Conservation (phyloP, 1,284 basidiomycete genomes). For the Trametes versicolor region DNA sequence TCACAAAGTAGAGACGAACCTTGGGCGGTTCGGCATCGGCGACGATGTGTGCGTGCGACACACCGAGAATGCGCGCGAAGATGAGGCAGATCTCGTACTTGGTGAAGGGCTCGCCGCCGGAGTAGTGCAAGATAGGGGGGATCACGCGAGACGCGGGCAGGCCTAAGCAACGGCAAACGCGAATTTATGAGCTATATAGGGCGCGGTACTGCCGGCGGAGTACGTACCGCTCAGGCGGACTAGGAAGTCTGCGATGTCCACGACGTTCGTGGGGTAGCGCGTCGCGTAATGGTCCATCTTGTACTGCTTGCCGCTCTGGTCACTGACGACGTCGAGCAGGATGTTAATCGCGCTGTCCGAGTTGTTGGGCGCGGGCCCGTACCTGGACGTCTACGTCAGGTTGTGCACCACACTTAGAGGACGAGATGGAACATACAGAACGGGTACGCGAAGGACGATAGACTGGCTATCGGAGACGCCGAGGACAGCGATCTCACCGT, state of each 20-base stretch:
- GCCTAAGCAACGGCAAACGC: constrained; percentile 30
- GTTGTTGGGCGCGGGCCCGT: constrained; percentile 80
- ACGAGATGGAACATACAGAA: constrained; percentile 62
- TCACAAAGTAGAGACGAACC: constrained; percentile 30
- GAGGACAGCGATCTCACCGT: constrained; percentile 76
- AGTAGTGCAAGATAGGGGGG: constrained; percentile 81
- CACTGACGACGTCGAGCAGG: constrained; percentile 79
- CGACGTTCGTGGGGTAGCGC: constrained; percentile 82
- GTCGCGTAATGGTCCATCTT: constrained; percentile 91
- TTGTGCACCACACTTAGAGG: neutral
- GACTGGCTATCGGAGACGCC: constrained; percentile 61
- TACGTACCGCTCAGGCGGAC: constrained; percentile 69
- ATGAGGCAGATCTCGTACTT: constrained; percentile 88
- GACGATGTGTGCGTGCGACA: constrained; percentile 73
- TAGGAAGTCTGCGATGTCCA: constrained; percentile 81
- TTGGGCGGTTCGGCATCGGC: constrained; percentile 73
- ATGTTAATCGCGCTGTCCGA: constrained; percentile 84
- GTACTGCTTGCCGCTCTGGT: constrained; percentile 81
- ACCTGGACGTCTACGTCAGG: constrained; percentile 53
- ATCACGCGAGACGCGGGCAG: constrained; percentile 48
- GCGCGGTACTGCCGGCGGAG: neutral
- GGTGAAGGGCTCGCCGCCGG: constrained; percentile 77
- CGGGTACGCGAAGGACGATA: constrained; percentile 81
- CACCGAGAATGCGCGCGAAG: constrained; percentile 71
- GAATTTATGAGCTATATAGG: neutral